Percentiles rank a stretch among this genome's conserved stretches.
Evolutionary conservation across 2,329 filamentous ascomycete genomes (phyloP).

Genomic region (Ascomycota sp.): DNA sequence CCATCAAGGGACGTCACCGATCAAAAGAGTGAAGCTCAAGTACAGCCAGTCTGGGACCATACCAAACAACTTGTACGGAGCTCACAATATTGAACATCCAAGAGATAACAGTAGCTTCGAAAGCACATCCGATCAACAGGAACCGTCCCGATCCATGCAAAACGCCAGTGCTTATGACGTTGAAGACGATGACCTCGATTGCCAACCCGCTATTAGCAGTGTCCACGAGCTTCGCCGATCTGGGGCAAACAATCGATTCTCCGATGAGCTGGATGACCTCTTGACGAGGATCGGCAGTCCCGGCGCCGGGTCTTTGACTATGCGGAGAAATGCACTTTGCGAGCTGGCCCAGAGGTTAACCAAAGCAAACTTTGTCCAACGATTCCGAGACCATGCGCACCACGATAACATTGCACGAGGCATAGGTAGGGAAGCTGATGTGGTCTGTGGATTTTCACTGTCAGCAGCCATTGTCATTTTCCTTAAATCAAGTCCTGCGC

Average conservation of each 20-base stretch:
- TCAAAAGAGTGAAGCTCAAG: conserved; percentile 13
- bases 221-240: conserved; percentile 44
- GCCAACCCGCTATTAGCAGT: conserved; percentile 31
- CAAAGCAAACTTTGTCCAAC: conserved; percentile 38
- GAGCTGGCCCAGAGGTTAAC: conserved; percentile 37
- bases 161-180: conserved; percentile 9
- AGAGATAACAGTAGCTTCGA: conserved; percentile 5
- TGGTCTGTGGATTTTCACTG: conserved; percentile 39
- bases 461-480: conserved; percentile 41
- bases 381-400: conserved; percentile 53
- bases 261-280: conserved; percentile 42
- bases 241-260: conserved; percentile 41
- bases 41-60: conserved; percentile 14
- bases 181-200: conserved; percentile 17
- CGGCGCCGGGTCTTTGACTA: conserved; percentile 20
- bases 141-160: conserved; percentile 6
- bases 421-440: conserved; percentile 35
- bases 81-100: not conserved
- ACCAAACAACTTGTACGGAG: conserved; percentile 8
- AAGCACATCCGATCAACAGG: conserved; percentile 3
- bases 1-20: conserved; percentile 8
- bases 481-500: conserved; percentile 34
- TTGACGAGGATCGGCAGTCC: conserved; percentile 35
- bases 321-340: conserved; percentile 34
- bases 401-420: conserved; percentile 45